These are phyloP conservation scores for Hortaea sp. DNA, from an alignment of 2,329 filamentous ascomycete species.

Conservation along the genomic window DNA sequence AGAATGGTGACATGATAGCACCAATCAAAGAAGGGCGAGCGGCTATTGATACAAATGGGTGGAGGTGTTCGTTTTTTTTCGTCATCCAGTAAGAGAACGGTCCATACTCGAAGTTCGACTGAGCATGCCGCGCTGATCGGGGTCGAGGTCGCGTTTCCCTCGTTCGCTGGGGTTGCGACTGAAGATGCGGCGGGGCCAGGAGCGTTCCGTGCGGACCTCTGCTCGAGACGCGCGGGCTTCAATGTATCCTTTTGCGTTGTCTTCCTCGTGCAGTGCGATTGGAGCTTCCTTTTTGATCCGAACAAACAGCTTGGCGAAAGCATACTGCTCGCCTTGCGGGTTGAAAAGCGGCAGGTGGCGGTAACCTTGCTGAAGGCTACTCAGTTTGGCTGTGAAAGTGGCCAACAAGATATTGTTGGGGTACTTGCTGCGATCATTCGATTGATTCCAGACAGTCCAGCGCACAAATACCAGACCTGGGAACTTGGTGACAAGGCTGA, in stretches of 20 bases:
- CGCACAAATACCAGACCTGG: constrained; percentile 88
- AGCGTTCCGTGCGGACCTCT: constrained; percentile 23
- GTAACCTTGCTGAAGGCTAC: constrained; percentile 81
- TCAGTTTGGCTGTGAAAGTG: constrained; percentile 86
- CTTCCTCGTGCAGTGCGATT: constrained; percentile 19
- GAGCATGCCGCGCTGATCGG: constrained; percentile 12
- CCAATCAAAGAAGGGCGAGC: neutral
- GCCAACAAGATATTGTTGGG: constrained; percentile 56
- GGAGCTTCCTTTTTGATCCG: constrained; percentile 56
- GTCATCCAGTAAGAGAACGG: constrained; percentile 6
- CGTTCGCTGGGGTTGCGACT: constrained; percentile 34
- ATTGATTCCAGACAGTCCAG: constrained; percentile 81
- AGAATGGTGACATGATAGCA: neutral
- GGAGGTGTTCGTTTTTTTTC: neutral
- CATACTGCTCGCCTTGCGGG: constrained; percentile 78
- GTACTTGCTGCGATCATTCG: constrained; percentile 57
- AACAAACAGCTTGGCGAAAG: constrained; percentile 92
- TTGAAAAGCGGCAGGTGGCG: constrained; percentile 86
- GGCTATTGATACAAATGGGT: neutral
- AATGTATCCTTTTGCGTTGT: constrained; percentile 16
- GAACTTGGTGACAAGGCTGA: constrained; percentile 85
- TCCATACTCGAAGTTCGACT: constrained; percentile 27
- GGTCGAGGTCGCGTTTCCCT: constrained; percentile 18
- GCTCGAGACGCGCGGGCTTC: constrained; percentile 21
- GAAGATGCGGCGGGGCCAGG: constrained; percentile 33